Conservation (phyloP, 345 rosid species). For the Syzygium oleosum region DNA sequence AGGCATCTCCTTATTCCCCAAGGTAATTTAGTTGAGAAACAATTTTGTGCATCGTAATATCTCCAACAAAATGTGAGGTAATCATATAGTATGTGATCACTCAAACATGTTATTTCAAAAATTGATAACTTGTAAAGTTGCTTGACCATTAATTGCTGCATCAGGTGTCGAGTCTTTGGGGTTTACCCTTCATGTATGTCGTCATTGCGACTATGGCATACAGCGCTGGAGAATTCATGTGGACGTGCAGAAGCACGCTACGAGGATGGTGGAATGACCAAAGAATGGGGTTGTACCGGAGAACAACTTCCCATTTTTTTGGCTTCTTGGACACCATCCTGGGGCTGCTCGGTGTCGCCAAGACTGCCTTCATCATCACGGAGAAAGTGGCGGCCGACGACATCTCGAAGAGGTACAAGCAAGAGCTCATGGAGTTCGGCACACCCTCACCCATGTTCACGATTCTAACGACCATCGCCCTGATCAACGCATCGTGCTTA, state of each 20-base stretch:
- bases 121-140: background rate
- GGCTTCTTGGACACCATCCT: slow-evolving; percentile 20
- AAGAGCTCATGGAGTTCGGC: slow-evolving; percentile 31
- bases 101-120: background rate
- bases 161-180: slow-evolving; percentile 31
- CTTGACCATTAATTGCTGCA: background rate
- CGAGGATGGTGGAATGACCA: slow-evolving; percentile 37
- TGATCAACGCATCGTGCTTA: slow-evolving; percentile 25
- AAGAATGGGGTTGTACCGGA: slow-evolving; percentile 30
- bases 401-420: slow-evolving; percentile 13
- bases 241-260: slow-evolving; percentile 16
- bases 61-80: background rate
- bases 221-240: slow-evolving; percentile 17
- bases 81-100: background rate
- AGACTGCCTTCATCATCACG: slow-evolving; percentile 27
- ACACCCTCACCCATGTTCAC: slow-evolving; percentile 29
- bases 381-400: slow-evolving; percentile 26
- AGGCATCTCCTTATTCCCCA: slow-evolving; percentile 32
- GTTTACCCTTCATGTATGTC: slow-evolving; percentile 24
- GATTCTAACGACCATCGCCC: slow-evolving; percentile 26
- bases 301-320: slow-evolving; percentile 36
- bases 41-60: background rate
- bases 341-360: slow-evolving; percentile 18
- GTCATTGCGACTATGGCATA: slow-evolving; percentile 7
- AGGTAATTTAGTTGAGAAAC: slow-evolving; percentile 3